phyloP scores from a whole-genome alignment of 176 grass and related monocot genomes.

The Canna indica region DNA sequence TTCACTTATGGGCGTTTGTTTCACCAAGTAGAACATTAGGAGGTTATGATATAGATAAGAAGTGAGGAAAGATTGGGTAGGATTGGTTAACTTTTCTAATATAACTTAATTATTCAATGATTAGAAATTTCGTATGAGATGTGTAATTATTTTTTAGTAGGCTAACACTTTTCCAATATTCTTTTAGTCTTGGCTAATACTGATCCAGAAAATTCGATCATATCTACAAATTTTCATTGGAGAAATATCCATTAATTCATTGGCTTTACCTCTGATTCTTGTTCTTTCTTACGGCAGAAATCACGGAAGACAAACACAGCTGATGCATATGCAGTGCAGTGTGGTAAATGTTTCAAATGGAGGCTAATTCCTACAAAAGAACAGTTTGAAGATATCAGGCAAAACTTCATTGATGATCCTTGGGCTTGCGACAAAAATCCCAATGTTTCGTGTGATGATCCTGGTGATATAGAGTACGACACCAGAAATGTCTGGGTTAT shows the following conservation, averaged over 20 bases:
- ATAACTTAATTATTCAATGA: too few relatives aligned
- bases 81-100: too few relatives aligned
- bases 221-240: neutral
- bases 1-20: too few relatives aligned
- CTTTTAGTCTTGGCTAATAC: too few relatives aligned
- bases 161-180: too few relatives aligned
- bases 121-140: too few relatives aligned
- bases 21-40: too few relatives aligned
- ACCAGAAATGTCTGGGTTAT: conserved; percentile 58
- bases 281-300: conserved; percentile 17
- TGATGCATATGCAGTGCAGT: conserved; percentile 69
- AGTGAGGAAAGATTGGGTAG: too few relatives aligned
- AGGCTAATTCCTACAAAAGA: conserved; percentile 53
- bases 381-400: conserved; percentile 63
- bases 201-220: too few relatives aligned
- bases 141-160: too few relatives aligned
- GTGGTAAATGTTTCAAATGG: conserved; percentile 63
- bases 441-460: conserved; percentile 47
- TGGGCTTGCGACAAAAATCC: conserved; percentile 59
- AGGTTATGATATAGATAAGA: too few relatives aligned
- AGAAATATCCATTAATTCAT: neutral
- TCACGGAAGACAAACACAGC: conserved; percentile 38
- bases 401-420: conserved; percentile 53
- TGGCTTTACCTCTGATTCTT: neutral
- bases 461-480: conserved; percentile 67